Evolutionary conservation across 306 rosid species (phyloP).

Genomic region (Glycine tomentella): DNA sequence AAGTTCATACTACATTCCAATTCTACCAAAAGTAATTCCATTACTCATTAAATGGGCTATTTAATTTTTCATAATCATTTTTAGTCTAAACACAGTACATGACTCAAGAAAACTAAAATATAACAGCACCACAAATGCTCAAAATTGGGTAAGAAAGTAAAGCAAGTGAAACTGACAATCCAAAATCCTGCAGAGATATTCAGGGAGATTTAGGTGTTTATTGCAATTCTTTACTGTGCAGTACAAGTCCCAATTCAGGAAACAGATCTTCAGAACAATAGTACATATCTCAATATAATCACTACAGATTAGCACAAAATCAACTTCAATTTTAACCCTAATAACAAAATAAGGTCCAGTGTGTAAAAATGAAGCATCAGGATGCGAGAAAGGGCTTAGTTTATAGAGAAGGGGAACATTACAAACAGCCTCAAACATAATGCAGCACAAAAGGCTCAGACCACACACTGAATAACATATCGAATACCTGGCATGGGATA

Average conservation of each 20-base stretch:
- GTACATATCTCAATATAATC: slow-evolving; percentile 27
- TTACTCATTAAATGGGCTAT: not conserved
- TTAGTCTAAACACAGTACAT: not conserved
- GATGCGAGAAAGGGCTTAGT: slow-evolving; percentile 10
- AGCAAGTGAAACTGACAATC: slow-evolving; percentile 21
- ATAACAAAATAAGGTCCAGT: slow-evolving; percentile 6
- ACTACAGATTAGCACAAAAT: slow-evolving; percentile 7
- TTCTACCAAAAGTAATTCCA: slow-evolving; percentile 23
- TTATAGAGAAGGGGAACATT: not conserved
- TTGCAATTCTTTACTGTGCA: not conserved
- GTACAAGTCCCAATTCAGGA: not conserved
- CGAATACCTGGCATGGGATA: slow-evolving; percentile 92
- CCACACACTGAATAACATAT: slow-evolving; percentile 16
- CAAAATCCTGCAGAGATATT: slow-evolving; percentile 9
- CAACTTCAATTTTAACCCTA: slow-evolving; percentile 20
- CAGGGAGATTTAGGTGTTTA: slow-evolving; percentile 21
- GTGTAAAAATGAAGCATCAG: slow-evolving; percentile 27
- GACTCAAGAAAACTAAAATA: slow-evolving; percentile 33
- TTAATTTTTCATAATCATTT: slow-evolving; percentile 12
- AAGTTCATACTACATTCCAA: slow-evolving; percentile 1
- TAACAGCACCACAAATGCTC: slow-evolving; percentile 34
- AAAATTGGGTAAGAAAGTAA: slow-evolving; percentile 14
- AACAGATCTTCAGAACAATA: not conserved
- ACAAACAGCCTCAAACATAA: slow-evolving; percentile 29
- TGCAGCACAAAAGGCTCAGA: slow-evolving; percentile 13